Conservation (phyloP, 139 green algal species). For the Tetradesmus obliquus region DNA sequence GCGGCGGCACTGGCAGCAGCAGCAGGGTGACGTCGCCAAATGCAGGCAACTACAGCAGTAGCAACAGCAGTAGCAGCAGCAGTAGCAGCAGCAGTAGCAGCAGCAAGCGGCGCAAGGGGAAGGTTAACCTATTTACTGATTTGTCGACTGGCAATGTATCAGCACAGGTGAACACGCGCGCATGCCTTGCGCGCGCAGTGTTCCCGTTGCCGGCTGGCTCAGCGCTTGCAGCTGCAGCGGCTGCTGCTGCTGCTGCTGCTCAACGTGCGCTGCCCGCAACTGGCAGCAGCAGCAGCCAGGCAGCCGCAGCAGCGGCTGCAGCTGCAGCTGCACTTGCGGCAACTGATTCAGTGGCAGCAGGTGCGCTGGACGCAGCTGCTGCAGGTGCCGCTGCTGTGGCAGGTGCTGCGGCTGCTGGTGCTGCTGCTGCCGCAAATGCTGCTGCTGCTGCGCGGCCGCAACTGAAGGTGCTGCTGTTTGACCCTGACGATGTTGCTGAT, state of each 20-base stretch:
- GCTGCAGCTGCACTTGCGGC: neutral
- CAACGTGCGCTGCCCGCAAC: neutral
- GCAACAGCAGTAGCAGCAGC: neutral
- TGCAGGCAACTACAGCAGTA: neutral
- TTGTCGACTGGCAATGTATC: constrained; percentile 11
- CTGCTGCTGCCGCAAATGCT: neutral
- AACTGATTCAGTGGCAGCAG: neutral
- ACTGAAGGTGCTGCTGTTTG: constrained; percentile 20
- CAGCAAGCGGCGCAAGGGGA: neutral
- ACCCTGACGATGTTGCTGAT: constrained; percentile 11
- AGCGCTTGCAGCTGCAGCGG: neutral
- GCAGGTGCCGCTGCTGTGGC: neutral
- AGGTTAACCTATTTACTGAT: constrained; percentile 8
- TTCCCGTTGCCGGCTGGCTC: neutral
- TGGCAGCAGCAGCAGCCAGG: constrained; percentile 1
- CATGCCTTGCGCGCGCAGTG: neutral
- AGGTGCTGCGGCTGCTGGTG: neutral
- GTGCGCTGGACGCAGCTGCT: neutral
- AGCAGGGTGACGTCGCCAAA: constrained; percentile 7
- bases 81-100: neutral
- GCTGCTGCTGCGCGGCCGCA: constrained; percentile 17
- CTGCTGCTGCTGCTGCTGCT: constrained; percentile 5
- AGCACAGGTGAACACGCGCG: neutral
- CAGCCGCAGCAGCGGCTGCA: neutral
- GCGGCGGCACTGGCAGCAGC: neutral